Base-by-base conservation (phyloP, 257 asterid genomes). In the Coffea canephora region DNA sequence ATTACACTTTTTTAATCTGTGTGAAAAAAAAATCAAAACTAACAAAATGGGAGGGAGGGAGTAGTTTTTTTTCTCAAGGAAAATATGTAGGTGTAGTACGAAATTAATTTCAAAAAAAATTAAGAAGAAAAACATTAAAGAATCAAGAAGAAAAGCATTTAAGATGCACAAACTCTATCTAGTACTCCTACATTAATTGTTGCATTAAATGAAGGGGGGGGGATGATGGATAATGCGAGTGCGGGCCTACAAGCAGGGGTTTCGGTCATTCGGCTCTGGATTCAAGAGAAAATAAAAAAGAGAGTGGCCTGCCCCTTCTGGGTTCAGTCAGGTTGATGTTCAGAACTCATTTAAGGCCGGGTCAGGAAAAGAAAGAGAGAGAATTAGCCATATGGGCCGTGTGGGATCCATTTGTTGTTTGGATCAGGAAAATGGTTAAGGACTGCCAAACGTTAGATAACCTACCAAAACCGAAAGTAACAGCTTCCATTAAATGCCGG, bases 191-290 rank as follows among this genome's bases (percentile, higher is more conserved):
- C 43, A 48, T 7, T 7, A 48, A 34, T 21, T 3, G 18, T 16
- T 34, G 43, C 72, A 34, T 67, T 45, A 46, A 71, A 71, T 72
- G 62, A 48, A 72, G 82, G 31, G 77, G 36, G 34, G 34, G 34
- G n/a, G 8, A 74, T 80, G 74, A 80, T 80, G 67, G 69, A 25
- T 8, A 45, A 45, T 69, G 78, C 73, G 57, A 71, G 72, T 83
- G 68, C 81, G 85, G 81, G 67, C 89, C 87, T 84, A 77, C 82
- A 43, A 46, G 73, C 34, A 23, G 65, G 78, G 52, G 13, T 62
- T 59, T 16, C 43, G 61, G 81, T 52, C 65, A 39, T 31, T 80
- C 43, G 74, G 81, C 84, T 76, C 81, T 23, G n/a, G 57, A 19
- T 71, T 80, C 86, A 19, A 69, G 36, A 25, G 18, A 5, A 12